phyloP scores from a whole-genome alignment of 257 asterid species.

The Solanum appendiculatum region DNA sequence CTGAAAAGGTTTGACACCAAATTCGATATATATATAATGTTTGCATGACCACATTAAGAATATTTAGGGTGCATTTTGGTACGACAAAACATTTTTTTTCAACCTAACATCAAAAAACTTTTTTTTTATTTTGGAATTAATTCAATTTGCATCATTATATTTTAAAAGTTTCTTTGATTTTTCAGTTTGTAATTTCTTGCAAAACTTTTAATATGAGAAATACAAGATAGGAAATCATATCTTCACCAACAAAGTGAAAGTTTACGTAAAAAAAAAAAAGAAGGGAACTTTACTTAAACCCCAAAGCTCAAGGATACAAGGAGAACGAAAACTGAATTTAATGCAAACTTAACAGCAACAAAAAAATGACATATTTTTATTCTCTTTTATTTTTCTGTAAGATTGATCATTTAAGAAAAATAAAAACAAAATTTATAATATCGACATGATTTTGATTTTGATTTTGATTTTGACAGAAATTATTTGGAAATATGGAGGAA shows the following conservation, averaged over 20 bases:
- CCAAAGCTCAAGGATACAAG: too few relatives aligned
- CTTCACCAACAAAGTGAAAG: too few relatives aligned
- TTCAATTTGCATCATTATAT: too few relatives aligned
- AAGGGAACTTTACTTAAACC: too few relatives aligned
- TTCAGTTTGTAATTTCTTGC: neutral
- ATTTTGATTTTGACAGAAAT: neutral
- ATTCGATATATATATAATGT: neutral
- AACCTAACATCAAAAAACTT: neutral
- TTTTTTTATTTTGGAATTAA: too few relatives aligned
- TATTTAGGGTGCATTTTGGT: neutral
- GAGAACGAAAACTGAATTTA: too few relatives aligned
- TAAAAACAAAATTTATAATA: neutral
- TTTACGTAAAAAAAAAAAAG: too few relatives aligned
- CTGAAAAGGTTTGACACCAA: neutral
- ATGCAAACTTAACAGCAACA: neutral
- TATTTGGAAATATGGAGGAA: constrained; percentile 11
- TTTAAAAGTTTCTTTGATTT: neutral
- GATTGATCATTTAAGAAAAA: neutral
- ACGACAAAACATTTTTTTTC: neutral
- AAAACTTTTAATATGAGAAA: too few relatives aligned
- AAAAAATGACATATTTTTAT: neutral
- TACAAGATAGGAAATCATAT: too few relatives aligned
- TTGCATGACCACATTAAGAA: neutral
- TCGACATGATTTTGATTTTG: neutral
- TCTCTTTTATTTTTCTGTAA: neutral